Evolutionary conservation across 805 yeast genomes (phyloP), one percentile per base, ranked within the genome.

Genomic region (Candida ulmi): DNA sequence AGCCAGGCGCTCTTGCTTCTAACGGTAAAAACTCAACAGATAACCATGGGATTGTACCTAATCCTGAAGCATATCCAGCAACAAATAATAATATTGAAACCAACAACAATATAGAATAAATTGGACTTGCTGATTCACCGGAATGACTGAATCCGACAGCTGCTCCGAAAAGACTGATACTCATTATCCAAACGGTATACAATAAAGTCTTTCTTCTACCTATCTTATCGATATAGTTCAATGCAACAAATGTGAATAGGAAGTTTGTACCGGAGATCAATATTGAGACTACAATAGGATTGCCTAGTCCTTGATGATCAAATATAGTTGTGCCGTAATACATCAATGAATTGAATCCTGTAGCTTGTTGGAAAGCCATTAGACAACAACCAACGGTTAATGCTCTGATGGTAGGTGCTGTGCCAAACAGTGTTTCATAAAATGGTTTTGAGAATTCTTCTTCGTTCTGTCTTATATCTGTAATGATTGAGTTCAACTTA

Each of bases 271-370:
- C 52, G 39, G 83, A 80, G 35, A 78, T 68, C 17, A 71, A 52
- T 21, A 76, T 72, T 8, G 81, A 75, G 3, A 80, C 76, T 32
- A 69, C 54, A 51, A 78, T 64, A n/a, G 83, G 78, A 52, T 76
- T 72, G 9, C 62, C 50, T 46, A 72, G 60, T 4, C 79, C 77
- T 17, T 75, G 67, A 17, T 71, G 66, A 39, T 68, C 55, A 63
- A 78, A 76, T 34, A 78, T 69, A 12, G 79, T 66, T 9, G 82
- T 73, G 6, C 80, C 74, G 50, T 77, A 78, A 57, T 76, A 78
- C 72, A 78, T 75, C 51, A 78, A 76, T 30, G 79, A 76, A 59
- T 77, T 77, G 54, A 76, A 72, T 39, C 83, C 83, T n/a, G 77
- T 68, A 37, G 71, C 63, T 56, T 78, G 83, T 52, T 78, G 83